Evolutionary conservation across 2,329 filamentous ascomycete species (phyloP), one percentile per base, ranked within the genome.

Genomic region (Neofusicoccum umdonicola): DNA sequence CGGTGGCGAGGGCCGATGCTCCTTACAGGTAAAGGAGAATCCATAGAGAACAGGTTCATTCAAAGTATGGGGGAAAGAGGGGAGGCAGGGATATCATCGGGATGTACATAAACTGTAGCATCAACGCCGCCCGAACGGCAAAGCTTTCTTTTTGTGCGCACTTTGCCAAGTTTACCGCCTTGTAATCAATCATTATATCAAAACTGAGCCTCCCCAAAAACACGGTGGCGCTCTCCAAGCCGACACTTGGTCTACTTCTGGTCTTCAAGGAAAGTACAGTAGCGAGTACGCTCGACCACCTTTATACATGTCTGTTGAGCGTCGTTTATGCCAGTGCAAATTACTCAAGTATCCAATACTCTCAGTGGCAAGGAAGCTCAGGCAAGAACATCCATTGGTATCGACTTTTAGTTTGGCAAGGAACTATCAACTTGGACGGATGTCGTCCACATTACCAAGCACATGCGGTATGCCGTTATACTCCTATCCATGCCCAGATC

Each of bases 1-100:
- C 95, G 65, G 89, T 87, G 70, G 95, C 95, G 76, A 89, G 93
- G 75, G 95, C 95, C 67, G 95, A 99, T 84, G 88, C 93, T 63
- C 94, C 94, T 60, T 98, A 79, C 71, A 75, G 77, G 72, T 79
- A 77, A 73, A 39, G 27, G 12, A n/a, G 42, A n/a, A 27, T n/a
- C 45, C 7, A 17, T 47, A 44, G 17, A 60, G 12, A 13, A 39
- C 5, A 11, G 22, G 37, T 45, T 52, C 31, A 52, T 19, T 52
- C 15, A 37, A 52, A 15, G 34, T 37, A 19, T n/a, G 15, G 50
- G 41, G 2, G 35, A 34, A 50, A 44, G 41, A 45, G 42, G 17
- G 27, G 37, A 34, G 27, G 62, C 5, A n/a, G 41, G 31, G 35
- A 56, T 54, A 64, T 56, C 51, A 48, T n/a, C 13, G 31, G 44